phyloP scores from a whole-genome alignment of 2,329 filamentous ascomycete species.

The Leptoxyphium fumago region DNA sequence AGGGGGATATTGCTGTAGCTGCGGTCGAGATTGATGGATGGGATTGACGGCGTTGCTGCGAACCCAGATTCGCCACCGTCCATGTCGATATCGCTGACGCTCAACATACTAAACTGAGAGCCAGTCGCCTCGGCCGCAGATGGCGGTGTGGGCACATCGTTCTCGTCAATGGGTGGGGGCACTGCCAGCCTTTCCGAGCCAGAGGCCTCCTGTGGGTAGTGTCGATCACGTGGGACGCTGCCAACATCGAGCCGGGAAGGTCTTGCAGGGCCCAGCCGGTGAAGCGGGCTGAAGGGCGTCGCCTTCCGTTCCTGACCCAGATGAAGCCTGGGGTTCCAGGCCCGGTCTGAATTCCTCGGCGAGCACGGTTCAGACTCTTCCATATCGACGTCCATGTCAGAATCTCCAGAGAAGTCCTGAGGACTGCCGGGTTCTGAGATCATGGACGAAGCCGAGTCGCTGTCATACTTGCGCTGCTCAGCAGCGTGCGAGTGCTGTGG shows the following conservation, averaged over 20 bases:
- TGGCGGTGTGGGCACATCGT: conserved; percentile 19
- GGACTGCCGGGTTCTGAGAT: conserved; percentile 18
- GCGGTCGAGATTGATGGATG: conserved; percentile 7
- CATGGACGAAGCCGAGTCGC: conserved; percentile 18
- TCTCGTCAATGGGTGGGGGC: conserved; percentile 21
- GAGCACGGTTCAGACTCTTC: conserved; percentile 4
- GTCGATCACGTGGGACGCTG: conserved; percentile 16
- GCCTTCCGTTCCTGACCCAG: conserved; percentile 11
- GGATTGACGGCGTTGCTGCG: conserved; percentile 13
- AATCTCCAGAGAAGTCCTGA: conserved; percentile 13
- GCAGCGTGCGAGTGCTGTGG: conserved; percentile 6
- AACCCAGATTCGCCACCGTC: conserved; percentile 9
- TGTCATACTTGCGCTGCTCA: conserved; percentile 17
- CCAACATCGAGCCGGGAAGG: conserved; percentile 5
- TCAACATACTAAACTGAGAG: conserved; percentile 21
- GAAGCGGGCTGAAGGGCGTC: conserved; percentile 10
- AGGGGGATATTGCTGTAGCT: conserved; percentile 7
- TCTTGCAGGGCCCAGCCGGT: conserved; percentile 9
- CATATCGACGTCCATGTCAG: conserved; percentile 12
- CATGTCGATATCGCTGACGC: conserved; percentile 22
- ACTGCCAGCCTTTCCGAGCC: conserved; percentile 18
- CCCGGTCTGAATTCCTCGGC: conserved; percentile 1
- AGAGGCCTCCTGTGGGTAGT: conserved; percentile 17
- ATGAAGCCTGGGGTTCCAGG: conserved; percentile 10
- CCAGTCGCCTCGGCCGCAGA: conserved; percentile 19